Evolutionary conservation across 768 basidiomycete species (phyloP).

Genomic region (Mycena metata): DNA sequence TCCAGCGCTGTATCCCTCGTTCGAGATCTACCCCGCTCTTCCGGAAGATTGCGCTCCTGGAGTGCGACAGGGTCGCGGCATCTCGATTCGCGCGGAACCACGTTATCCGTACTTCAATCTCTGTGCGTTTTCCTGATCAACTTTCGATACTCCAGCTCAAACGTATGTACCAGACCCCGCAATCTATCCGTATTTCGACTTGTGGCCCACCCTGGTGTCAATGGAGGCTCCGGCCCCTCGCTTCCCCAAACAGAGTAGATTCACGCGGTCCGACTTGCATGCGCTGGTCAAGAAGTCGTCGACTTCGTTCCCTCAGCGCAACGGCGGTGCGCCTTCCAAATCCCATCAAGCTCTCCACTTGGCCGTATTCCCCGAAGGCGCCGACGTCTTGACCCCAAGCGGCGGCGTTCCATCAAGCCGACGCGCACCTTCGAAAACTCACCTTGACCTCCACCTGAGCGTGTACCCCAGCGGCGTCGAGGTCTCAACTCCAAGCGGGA

Average conservation of each 20-base stretch:
- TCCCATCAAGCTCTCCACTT: constrained; percentile 33
- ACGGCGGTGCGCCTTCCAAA: constrained; percentile 7
- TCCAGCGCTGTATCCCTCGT: neutral
- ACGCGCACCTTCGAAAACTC: constrained; percentile 20
- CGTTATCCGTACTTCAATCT: constrained; percentile 54
- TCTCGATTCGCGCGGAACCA: neutral
- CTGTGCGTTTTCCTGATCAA: constrained; percentile 45
- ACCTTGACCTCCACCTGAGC: constrained; percentile 28
- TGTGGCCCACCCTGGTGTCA: constrained; percentile 49
- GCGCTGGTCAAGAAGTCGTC: constrained; percentile 32
- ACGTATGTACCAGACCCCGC: constrained; percentile 48
- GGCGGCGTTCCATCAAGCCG: constrained; percentile 3
- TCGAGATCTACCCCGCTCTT: constrained; percentile 6
- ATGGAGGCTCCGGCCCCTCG: constrained; percentile 21
- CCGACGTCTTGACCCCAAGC: constrained; percentile 33
- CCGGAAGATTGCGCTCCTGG: constrained; percentile 2
- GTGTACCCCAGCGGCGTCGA: constrained; percentile 30
- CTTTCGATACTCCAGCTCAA: neutral
- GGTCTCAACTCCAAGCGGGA: constrained; percentile 29
- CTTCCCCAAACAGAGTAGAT: constrained; percentile 27
- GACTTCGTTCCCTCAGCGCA: neutral
- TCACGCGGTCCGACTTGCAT: constrained; percentile 36
- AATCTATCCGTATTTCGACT: constrained; percentile 56
- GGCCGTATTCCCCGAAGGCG: constrained; percentile 31
- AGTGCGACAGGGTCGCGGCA: neutral